Conservation (phyloP, 495 filamentous ascomycete species). For the Penicilliopsis zonata region DNA sequence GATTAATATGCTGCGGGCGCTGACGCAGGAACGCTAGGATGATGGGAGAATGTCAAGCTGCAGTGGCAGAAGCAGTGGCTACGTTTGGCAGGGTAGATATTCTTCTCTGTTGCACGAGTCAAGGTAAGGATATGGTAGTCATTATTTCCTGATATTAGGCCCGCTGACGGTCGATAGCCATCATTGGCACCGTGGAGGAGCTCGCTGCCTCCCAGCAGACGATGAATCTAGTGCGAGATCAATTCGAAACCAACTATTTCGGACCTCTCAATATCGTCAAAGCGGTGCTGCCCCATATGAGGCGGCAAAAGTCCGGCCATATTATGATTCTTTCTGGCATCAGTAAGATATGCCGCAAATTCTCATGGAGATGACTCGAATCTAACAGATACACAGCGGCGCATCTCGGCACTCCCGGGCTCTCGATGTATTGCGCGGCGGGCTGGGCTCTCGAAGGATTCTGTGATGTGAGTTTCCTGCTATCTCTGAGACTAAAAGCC, state of each 20-base stretch:
- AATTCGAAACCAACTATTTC: conserved; percentile 93
- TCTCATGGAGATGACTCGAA: background rate
- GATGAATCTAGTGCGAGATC: conserved; percentile 67
- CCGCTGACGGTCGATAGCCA: conserved; percentile 34
- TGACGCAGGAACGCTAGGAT: conserved; percentile 18
- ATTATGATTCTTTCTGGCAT: conserved; percentile 84
- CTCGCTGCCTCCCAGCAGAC: conserved; percentile 61
- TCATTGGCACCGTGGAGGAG: conserved; percentile 89
- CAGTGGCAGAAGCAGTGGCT: conserved; percentile 73
- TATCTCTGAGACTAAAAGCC: background rate
- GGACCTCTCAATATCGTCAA: conserved; percentile 94
- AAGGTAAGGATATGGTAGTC: conserved; percentile 53
- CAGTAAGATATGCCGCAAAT: conserved; percentile 31
- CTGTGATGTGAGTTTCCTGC: conserved; percentile 51
- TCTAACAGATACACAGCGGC: conserved; percentile 40
- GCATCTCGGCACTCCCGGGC: conserved; percentile 84
- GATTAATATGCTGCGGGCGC: no score
- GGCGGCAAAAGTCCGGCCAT: conserved; percentile 70
- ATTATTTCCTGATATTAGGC: conserved; percentile 2
- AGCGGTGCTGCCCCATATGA: conserved; percentile 67
- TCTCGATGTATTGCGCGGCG: conserved; percentile 82
- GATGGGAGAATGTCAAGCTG: conserved; percentile 56
- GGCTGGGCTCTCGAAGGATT: conserved; percentile 97
- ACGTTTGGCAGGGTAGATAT: conserved; percentile 83
- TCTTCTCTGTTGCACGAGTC: conserved; percentile 73